Conservation (phyloP, 2,329 filamentous ascomycete species). For the Clonostachys rosea region DNA sequence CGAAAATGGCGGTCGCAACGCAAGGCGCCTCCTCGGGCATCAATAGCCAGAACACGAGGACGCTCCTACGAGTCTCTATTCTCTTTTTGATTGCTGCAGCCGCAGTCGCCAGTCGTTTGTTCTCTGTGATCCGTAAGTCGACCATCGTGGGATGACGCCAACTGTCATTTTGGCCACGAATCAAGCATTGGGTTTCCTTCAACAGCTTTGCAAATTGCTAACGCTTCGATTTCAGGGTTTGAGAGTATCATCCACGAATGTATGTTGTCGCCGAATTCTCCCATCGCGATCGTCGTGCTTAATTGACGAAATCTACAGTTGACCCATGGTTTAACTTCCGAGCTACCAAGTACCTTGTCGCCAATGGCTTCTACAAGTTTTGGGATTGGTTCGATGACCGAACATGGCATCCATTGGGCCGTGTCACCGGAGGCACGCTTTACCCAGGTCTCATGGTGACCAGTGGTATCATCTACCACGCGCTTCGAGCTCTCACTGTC, state of each 20-base stretch:
- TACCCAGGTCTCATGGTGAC: conserved; percentile 99
- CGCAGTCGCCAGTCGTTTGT: conserved; percentile 87
- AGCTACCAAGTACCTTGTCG: conserved; percentile 94
- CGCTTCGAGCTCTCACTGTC: conserved; percentile 80
- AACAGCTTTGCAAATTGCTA: background rate
- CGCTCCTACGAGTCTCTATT: conserved; percentile 84
- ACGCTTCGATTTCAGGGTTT: conserved; percentile 56
- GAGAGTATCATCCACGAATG: conserved; percentile 99
- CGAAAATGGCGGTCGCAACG: conserved; percentile 32
- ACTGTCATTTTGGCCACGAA: background rate
- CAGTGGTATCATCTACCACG: conserved; percentile 93
- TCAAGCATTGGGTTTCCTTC: background rate
- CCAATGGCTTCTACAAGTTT: conserved; percentile 97
- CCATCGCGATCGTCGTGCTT: conserved; percentile 10
- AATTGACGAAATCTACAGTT: conserved; percentile 50
- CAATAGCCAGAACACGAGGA: conserved; percentile 75
- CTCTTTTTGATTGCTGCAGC: conserved; percentile 86
- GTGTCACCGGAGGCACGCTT: conserved; percentile 97
- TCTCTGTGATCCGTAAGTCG: conserved; percentile 91
- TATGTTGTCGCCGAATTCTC: conserved; percentile 43
- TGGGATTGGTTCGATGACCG: conserved; percentile 99
- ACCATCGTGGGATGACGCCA: background rate
- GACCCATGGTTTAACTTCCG: conserved; percentile 99
- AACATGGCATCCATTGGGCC: conserved; percentile 98
- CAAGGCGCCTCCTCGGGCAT: conserved; percentile 4